Base-by-base conservation (phyloP, 2,329 filamentous ascomycete genomes). In the Ambrosiella cleistominuta region DNA sequence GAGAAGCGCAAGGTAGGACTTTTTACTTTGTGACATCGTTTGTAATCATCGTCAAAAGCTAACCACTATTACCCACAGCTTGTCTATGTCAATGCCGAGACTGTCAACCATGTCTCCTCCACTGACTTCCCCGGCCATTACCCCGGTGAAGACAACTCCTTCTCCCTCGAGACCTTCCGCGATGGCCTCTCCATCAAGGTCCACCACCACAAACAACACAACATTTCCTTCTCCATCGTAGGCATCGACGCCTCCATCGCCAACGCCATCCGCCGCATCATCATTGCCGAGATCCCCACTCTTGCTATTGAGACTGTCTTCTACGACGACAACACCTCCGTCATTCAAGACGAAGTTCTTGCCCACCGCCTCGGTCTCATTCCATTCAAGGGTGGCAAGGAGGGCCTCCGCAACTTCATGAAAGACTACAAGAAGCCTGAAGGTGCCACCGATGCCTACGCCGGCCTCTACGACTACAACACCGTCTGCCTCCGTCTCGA, bases 261-360 rank as follows among this genome's bases (percentile, higher is more conserved):
- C 67, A 98, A 98, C 70, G 93, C 94, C 67, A 95, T 97, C 75
- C 89, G 93, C 61, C 88, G 93, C 65, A 97, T 97, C 66, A 79
- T 97, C 66, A 85, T 98, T 70, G 80, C 91, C 64, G 94, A 98
- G 74, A 86, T 98, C 57, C 89, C 91, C 15, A 93, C 89, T 1
- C 79, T 98, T 51, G 93, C 94, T 64, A 90, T 98, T 66, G 93
- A 98, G 75, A 84, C 82, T 62, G 88, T 95, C 68, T 98, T 86
- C 72, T 83, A 97, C 63, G 80, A 88, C 68, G 94, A 96, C 75
- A 98, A 98, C 75, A 97, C 91, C 55, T 95, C 88, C 4, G 89
- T 98, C 40, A 93, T 98, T 66, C 91, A 97, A 70, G 93, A 98
- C 68, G 93, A 98, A 74, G 91, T 98, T 3, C 82, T 98, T 56